Evolutionary conservation across 192 early-diverging fungal genomes (phyloP).

Genomic region (Rhizophagus prolifer): DNA sequence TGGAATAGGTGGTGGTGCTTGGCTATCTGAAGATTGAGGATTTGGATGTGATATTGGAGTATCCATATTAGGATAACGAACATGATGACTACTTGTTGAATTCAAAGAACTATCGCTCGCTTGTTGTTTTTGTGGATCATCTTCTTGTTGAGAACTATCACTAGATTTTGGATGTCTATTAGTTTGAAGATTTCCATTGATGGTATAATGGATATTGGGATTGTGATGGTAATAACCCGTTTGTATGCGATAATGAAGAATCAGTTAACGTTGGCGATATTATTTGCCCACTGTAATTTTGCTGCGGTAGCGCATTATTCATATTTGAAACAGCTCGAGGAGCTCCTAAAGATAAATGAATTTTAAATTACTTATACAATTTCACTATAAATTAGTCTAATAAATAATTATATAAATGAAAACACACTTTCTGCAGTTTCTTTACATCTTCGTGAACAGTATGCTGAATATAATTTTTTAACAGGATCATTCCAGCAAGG

Average conservation of each 20-base stretch:
- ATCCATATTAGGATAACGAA: background rate
- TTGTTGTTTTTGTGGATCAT: background rate
- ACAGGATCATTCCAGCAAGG: background rate
- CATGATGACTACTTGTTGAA: background rate
- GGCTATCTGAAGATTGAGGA: background rate
- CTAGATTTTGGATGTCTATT: background rate
- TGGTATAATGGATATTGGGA: background rate
- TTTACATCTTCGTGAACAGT: conserved; percentile 1
- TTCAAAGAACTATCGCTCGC: background rate
- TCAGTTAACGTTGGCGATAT: background rate
- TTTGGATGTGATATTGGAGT: background rate
- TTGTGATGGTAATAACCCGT: too few relatives aligned
- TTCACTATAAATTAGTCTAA: too few relatives aligned
- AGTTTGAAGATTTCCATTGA: background rate
- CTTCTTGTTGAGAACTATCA: background rate
- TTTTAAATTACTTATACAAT: background rate
- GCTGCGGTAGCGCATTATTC: background rate
- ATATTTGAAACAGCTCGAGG: background rate
- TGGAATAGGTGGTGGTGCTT: background rate
- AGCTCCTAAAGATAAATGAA: background rate
- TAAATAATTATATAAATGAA: background rate
- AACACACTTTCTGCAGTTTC: background rate
- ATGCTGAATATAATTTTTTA: background rate
- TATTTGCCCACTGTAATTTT: background rate
- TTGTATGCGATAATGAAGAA: too few relatives aligned